Conservation (phyloP, 1,139 yeast species). For the Geotrichum bryndzae region DNA sequence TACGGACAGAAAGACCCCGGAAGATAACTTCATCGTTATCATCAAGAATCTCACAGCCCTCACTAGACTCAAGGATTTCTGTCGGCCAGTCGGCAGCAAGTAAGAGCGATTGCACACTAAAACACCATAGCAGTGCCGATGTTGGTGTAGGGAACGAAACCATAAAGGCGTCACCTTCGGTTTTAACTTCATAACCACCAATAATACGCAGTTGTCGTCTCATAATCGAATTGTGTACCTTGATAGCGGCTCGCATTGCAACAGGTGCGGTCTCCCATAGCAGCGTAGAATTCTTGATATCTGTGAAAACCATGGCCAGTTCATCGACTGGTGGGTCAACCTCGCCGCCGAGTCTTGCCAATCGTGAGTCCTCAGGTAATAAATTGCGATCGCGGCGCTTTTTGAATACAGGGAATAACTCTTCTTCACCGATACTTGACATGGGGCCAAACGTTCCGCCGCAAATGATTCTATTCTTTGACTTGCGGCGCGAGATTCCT, state of each 20-base stretch:
- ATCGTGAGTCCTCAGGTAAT: slow-evolving; percentile 63
- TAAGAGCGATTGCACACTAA: slow-evolving; percentile 81
- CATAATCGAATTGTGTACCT: slow-evolving; percentile 90
- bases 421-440: slow-evolving; percentile 13
- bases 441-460: slow-evolving; percentile 9
- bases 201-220: slow-evolving; percentile 85
- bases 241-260: slow-evolving; percentile 95
- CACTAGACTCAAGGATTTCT: slow-evolving; percentile 78
- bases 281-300: slow-evolving; percentile 87
- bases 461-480: slow-evolving; percentile 1
- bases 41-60: slow-evolving; percentile 77
- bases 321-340: slow-evolving; percentile 96
- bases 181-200: slow-evolving; percentile 96
- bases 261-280: slow-evolving; percentile 91
- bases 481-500: slow-evolving; percentile 34
- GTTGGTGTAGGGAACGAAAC: slow-evolving; percentile 93
- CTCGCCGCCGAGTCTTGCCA: slow-evolving; percentile 83
- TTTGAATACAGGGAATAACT: slow-evolving; percentile 41
- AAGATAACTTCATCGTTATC: slow-evolving; percentile 55
- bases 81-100: slow-evolving; percentile 91
- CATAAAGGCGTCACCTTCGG: slow-evolving; percentile 99
- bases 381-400: slow-evolving; percentile 45
- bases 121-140: slow-evolving; percentile 88
- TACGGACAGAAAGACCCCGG: slow-evolving; percentile 87
- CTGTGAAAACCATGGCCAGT: slow-evolving; percentile 92